Evolutionary conservation across 495 filamentous ascomycete species (phyloP).

Genomic region (Penicillium lividum): DNA sequence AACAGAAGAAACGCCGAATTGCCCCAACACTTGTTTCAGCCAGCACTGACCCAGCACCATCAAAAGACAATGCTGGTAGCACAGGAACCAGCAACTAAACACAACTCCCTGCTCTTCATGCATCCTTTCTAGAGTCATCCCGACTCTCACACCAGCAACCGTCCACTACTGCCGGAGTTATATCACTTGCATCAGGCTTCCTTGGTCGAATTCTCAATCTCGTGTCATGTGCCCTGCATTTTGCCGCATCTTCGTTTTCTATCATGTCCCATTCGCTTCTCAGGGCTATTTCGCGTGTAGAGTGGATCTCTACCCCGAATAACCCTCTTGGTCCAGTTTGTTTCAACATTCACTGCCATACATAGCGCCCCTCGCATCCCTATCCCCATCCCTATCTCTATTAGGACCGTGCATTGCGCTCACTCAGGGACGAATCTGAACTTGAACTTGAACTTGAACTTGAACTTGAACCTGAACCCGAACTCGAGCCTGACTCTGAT

Average conservation of each 20-base stretch:
- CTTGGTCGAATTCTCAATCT: slow-evolving; percentile 4
- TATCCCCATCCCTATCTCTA: not conserved
- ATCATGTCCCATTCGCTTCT: not conserved
- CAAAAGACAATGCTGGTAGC: slow-evolving; percentile 20
- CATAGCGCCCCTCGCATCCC: not conserved
- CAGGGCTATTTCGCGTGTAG: not conserved
- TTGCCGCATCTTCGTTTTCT: not conserved
- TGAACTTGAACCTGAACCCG: no score
- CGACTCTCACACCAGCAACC: not conserved
- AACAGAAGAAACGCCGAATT: slow-evolving; percentile 74
- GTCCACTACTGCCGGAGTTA: not conserved
- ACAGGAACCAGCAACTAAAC: slow-evolving; percentile 6
- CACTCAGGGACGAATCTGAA: not conserved
- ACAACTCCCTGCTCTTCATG: not conserved
- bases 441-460: no score
- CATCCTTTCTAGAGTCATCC: not conserved
- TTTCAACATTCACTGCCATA: not conserved
- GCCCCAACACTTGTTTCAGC: slow-evolving; percentile 68
- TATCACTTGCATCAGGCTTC: not conserved
- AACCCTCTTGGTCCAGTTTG: not conserved
- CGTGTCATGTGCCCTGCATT: slow-evolving; percentile 2
- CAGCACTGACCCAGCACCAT: slow-evolving; percentile 21
- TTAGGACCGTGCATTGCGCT: slow-evolving; percentile 1
- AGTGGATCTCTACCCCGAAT: not conserved
- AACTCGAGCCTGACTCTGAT: no score